Percentiles rank a stretch among this genome's conserved stretches.
phyloP scores from a whole-genome alignment of 768 basidiomycete genomes.

The Podaxis sp. region DNA sequence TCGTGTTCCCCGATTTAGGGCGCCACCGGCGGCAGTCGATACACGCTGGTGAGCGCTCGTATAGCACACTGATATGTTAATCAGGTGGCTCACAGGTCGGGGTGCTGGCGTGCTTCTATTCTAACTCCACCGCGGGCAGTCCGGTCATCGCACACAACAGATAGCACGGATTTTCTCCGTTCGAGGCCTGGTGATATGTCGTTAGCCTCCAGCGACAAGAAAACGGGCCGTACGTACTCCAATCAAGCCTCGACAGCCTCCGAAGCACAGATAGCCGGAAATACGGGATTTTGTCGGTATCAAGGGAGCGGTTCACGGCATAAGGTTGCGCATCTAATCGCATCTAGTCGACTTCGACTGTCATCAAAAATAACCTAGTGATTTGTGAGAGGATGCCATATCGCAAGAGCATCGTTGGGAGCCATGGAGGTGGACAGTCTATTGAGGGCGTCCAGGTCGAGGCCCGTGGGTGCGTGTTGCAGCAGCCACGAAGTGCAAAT shows the following conservation, averaged over 20 bases:
- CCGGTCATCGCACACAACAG: background rate
- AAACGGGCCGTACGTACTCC: background rate
- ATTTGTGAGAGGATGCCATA: background rate
- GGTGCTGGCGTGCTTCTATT: background rate
- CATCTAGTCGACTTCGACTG: background rate
- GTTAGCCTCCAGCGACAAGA: background rate
- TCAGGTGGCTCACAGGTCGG: background rate
- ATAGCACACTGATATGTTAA: background rate
- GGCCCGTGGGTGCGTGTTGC: background rate
- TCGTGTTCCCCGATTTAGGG: background rate
- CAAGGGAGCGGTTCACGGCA: background rate
- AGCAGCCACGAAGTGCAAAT: background rate
- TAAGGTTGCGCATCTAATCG: background rate
- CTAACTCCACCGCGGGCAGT: background rate
- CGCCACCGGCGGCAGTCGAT: background rate
- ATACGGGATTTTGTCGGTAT: constrained; percentile 10
- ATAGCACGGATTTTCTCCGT: constrained; percentile 3
- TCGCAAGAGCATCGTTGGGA: background rate
- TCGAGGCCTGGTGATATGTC: background rate
- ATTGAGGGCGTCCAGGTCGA: background rate
- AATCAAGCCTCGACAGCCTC: constrained; percentile 1
- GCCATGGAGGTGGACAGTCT: background rate
- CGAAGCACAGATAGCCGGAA: background rate
- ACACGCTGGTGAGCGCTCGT: background rate
- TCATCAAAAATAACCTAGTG: background rate